A percentile compares a stretch with the other conserved stretches of the same genome.
These are phyloP conservation scores for Xylaria venustula DNA, from an alignment of 495 filamentous ascomycete genomes.

Conservation along the genomic window DNA sequence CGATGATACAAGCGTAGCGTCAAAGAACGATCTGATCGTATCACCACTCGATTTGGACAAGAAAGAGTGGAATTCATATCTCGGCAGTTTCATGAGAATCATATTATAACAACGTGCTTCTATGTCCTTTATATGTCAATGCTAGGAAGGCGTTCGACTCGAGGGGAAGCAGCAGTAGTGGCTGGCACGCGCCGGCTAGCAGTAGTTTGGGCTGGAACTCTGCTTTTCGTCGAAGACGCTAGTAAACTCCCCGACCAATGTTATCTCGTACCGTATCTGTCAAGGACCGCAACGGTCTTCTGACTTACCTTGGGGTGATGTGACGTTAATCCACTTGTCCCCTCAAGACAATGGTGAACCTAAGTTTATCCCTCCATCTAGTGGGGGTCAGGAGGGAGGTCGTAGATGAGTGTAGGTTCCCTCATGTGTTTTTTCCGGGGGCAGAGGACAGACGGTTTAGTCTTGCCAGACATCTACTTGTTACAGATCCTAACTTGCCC, in stretches of 20 bases:
- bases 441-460: not conserved
- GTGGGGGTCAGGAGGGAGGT: slow-evolving; percentile 7
- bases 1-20: slow-evolving; percentile 1
- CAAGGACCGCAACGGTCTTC: not conserved
- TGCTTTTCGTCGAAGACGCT: not conserved
- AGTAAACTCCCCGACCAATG: not conserved
- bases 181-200: not conserved
- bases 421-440: not conserved
- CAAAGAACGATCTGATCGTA: not conserved
- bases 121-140: not conserved
- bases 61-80: not conserved
- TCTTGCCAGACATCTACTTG: not conserved
- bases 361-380: not conserved
- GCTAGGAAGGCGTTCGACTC: not conserved
- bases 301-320: not conserved
- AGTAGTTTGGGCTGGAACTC: not conserved
- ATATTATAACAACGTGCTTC: not conserved
- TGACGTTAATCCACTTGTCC: slow-evolving; percentile 1
- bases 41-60: not conserved
- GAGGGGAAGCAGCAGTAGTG: not conserved
- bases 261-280: not conserved
- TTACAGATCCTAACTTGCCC: not conserved
- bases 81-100: not conserved
- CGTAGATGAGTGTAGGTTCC: not conserved
- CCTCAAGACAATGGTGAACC: not conserved